phyloP scores from a whole-genome alignment of 73 alveolate species.

The Uronychia setigera region DNA sequence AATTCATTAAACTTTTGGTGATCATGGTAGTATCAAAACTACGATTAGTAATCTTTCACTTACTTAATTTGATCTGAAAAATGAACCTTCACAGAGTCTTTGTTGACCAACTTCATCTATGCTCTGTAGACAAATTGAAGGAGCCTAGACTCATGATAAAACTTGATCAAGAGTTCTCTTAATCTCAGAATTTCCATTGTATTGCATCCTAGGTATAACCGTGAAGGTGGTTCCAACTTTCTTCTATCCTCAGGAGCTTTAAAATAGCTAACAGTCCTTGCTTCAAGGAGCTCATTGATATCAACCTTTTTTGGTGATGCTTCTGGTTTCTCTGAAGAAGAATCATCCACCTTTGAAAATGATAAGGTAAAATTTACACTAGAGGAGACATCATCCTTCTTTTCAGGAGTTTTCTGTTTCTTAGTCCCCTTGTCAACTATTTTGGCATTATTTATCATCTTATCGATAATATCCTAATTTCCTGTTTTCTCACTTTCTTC shows the following conservation, averaged over 20 bases:
- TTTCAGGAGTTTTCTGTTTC: neutral
- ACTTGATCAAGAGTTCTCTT: slow-evolving; percentile 35
- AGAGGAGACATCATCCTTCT: too few species aligned
- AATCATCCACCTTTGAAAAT: neutral
- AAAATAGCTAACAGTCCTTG: neutral
- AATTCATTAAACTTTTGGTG: slow-evolving; percentile 18
- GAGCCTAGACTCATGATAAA: slow-evolving; percentile 18
- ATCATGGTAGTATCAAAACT: slow-evolving; percentile 27
- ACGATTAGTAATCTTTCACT: neutral
- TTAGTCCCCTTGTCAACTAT: too few species aligned
- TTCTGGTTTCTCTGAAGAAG: neutral
- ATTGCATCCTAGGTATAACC: slow-evolving; percentile 35
- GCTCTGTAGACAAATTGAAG: slow-evolving; percentile 17
- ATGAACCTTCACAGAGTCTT: slow-evolving; percentile 25
- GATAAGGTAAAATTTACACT: neutral
- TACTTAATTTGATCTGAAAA: slow-evolving; percentile 23
- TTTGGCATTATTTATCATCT: slow-evolving; percentile 39
- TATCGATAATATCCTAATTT: slow-evolving; percentile 6
- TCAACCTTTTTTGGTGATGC: neutral
- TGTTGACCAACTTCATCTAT: slow-evolving; percentile 29
- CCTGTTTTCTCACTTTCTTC: slow-evolving; percentile 18
- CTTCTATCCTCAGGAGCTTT: neutral
- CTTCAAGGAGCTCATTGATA: neutral
- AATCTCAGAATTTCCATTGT: slow-evolving; percentile 23
- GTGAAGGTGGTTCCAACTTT: neutral